Evolutionary conservation across 495 filamentous ascomycete genomes (phyloP), one percentile per base, ranked within the genome.

Genomic region (Trichoderma orchidacearum): DNA sequence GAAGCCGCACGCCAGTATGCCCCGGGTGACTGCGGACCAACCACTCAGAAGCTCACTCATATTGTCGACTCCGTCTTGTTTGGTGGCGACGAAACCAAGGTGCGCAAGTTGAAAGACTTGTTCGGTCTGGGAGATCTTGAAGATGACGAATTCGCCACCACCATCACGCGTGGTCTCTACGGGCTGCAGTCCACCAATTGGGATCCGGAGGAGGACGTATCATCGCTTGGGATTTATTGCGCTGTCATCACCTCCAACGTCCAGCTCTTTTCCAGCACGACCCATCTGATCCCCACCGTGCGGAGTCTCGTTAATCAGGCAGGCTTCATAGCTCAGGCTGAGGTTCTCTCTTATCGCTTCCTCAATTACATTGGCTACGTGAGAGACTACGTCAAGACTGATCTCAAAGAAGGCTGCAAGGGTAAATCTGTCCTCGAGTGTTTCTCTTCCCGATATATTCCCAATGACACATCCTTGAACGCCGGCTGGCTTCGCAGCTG

Each of bases 351-450:
- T 11, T 79, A 68, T 30, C 70, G 72, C 17, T 68, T 87, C 58
- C 73, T 87, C 11, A 89, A 89, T 65, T 80, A 76, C 62, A 80
- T 87, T 30, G 81, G 81, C 30, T 87, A 79, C 59, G 66, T 84
- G 56, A 30, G 28, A 9, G 15, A 34, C 7, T 53, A 31, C 51
- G 51, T 53, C 51, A 34, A 30, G 21, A 30, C 5, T 7, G 21
- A 30, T n/a, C 51, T 53, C 28, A 31, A 30, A 25, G 8, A 8
- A n/a, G 15, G 8, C 27, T 30, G 30, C 18, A 48, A 48, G 21
- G 9, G 21, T 11, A 48, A 48, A 48, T 48, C 41, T 0, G 41
- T 25, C 4, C 1, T 12, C 21, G 23, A 48, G 27, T 48, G 41
- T 13, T 48, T 48, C 41, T 48, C 41, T 48, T 8, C 41, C 21